phyloP scores from a whole-genome alignment of 768 basidiomycete genomes.

The Tricholoma flavovirens region DNA sequence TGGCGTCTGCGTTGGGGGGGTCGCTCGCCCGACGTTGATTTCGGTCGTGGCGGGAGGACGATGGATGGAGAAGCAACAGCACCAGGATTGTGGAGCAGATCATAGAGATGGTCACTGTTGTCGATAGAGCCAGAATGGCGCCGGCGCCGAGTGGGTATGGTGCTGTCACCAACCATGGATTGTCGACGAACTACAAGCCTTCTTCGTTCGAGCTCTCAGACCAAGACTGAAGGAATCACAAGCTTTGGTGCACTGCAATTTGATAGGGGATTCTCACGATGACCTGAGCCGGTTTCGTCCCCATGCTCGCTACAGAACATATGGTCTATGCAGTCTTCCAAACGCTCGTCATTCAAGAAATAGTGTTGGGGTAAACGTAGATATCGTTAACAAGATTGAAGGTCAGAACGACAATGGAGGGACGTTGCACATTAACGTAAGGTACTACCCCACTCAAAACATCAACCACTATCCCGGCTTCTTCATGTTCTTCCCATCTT shows the following conservation, averaged over 20 bases:
- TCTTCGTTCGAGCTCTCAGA: background rate
- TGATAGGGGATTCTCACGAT: background rate
- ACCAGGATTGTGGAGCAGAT: constrained; percentile 13
- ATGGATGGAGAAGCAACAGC: constrained; percentile 22
- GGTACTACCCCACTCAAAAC: background rate
- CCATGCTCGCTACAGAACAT: too few relatives aligned
- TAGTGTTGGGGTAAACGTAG: constrained; percentile 3
- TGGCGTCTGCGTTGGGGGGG: constrained; percentile 43
- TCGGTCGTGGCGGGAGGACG: constrained; percentile 60
- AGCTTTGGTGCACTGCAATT: too few relatives aligned
- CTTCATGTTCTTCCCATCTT: background rate
- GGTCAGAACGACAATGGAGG: background rate
- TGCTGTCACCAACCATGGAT: constrained; percentile 11
- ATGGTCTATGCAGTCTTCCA: background rate
- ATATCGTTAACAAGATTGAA: background rate
- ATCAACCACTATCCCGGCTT: background rate
- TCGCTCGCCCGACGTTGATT: constrained; percentile 68
- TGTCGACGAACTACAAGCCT: background rate
- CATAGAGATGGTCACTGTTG: constrained; percentile 24
- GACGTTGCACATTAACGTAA: background rate
- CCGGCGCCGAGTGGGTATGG: constrained; percentile 44
- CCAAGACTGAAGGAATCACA: background rate
- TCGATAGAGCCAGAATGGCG: constrained; percentile 58
- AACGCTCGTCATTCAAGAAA: background rate
- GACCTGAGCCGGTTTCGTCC: too few relatives aligned